phyloP scores from a whole-genome alignment of 2,329 filamentous ascomycete species.

The Sclerotinia trifoliorum region DNA sequence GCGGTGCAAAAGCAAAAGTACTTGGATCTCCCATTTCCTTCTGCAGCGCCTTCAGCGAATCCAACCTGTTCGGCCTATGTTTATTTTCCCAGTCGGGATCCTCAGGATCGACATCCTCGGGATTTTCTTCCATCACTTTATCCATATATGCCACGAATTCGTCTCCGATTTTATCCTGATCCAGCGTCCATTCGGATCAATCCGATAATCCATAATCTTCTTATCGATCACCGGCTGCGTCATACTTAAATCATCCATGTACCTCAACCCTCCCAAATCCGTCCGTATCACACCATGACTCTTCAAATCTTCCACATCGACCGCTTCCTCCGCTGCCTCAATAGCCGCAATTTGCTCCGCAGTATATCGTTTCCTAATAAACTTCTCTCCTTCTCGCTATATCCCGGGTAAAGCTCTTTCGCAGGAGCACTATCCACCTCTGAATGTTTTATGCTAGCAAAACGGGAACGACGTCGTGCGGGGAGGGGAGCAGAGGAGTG shows the following conservation, averaged over 20 bases:
- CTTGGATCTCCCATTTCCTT: constrained; percentile 30
- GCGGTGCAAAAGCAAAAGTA: constrained; percentile 31
- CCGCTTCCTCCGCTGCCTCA: constrained; percentile 73
- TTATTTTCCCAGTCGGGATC: constrained; percentile 23
- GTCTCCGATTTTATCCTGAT: constrained; percentile 58
- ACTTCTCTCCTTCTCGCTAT: constrained; percentile 64
- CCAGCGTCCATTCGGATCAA: constrained; percentile 48
- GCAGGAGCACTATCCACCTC: constrained; percentile 37
- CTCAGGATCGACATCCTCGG: constrained; percentile 24
- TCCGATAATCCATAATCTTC: constrained; percentile 47
- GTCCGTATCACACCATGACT: constrained; percentile 68
- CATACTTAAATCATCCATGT: constrained; percentile 79
- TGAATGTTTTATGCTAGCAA: constrained; percentile 42
- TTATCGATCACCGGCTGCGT: constrained; percentile 78
- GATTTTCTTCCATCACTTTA: constrained; percentile 29
- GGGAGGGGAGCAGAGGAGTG: constrained; percentile 45
- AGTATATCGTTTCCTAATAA: constrained; percentile 69
- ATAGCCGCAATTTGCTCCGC: constrained; percentile 79
- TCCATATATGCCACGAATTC: constrained; percentile 52
- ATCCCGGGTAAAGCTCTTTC: constrained; percentile 56
- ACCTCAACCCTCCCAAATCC: constrained; percentile 70
- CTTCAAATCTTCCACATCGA: constrained; percentile 71
- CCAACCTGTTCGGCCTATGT: constrained; percentile 27
- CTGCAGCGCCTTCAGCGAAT: constrained; percentile 31
- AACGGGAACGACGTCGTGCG: constrained; percentile 43